A percentile compares a stretch with the other conserved stretches of the same genome.
These are phyloP conservation scores for Sclerotinia spermophila DNA, from an alignment of 2,329 filamentous ascomycete species.

Conservation along the genomic window DNA sequence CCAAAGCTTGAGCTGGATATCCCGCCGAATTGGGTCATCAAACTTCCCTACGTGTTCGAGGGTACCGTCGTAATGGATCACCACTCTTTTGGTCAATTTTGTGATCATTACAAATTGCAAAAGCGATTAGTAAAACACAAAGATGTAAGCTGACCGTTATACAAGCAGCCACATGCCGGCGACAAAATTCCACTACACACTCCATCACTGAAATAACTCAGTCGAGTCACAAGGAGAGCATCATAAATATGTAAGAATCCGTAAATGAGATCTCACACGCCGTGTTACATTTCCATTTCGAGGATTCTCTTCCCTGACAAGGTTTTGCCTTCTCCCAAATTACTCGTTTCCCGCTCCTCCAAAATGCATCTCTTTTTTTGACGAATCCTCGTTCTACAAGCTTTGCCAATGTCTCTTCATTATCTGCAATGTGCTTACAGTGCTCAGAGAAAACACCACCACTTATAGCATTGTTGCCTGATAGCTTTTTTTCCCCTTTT, in stretches of 20 bases:
- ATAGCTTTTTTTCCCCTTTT: neutral
- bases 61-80: neutral
- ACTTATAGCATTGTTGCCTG: neutral
- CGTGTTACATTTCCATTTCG: neutral
- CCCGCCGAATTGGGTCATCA: neutral
- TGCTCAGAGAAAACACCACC: neutral
- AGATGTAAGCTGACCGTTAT: constrained; percentile 13
- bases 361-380: neutral
- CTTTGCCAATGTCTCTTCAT: neutral
- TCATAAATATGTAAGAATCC: neutral
- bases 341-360: neutral
- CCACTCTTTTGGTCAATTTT: neutral
- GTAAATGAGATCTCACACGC: neutral
- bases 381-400: constrained; percentile 2
- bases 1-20: neutral
- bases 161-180: neutral
- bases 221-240: neutral
- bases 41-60: neutral
- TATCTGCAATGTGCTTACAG: constrained; percentile 14
- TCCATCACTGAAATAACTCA: neutral
- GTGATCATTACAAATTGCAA: constrained; percentile 7
- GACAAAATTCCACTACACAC: neutral
- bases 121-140: constrained; percentile 14
- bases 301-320: neutral
- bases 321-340: neutral